A percentile compares a stretch with the other conserved stretches of the same genome.
Conservation (phyloP, 805 yeast species). For the Metschnikowia dekortorum region DNA sequence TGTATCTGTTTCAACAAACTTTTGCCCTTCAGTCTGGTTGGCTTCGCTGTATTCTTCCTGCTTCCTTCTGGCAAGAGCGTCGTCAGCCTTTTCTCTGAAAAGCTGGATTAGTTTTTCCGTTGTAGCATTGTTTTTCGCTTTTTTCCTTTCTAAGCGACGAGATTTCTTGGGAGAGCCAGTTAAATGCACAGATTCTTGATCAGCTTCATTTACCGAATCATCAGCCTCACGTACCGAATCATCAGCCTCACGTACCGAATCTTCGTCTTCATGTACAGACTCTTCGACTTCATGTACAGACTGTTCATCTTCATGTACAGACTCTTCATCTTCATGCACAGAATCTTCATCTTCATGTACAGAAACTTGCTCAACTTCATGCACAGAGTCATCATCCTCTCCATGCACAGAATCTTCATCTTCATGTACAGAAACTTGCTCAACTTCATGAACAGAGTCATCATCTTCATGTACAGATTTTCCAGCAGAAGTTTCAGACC, state of each 20-base stretch:
- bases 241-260: not conserved
- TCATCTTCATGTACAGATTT: too few relatives aligned
- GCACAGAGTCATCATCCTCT: too few relatives aligned
- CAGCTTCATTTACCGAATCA: too few relatives aligned
- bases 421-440: too few relatives aligned
- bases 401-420: too few relatives aligned
- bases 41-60: not conserved
- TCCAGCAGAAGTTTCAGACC: too few relatives aligned
- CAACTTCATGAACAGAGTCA: too few relatives aligned
- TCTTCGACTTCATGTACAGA: not conserved
- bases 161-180: not conserved
- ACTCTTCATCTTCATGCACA: too few relatives aligned
- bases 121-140: not conserved
- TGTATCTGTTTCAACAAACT: not conserved
- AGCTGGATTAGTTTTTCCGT: not conserved
- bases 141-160: not conserved
- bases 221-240: not conserved
- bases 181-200: not conserved
- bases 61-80: not conserved
- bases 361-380: too few relatives aligned
- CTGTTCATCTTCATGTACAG: too few relatives aligned
- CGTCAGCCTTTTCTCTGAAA: not conserved
- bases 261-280: not conserved
- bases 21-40: not conserved
- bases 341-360: too few relatives aligned